Percentiles rank a stretch among this genome's conserved stretches.
Conservation (phyloP, 257 asterid genomes). For the Capsicum baccatum region DNA sequence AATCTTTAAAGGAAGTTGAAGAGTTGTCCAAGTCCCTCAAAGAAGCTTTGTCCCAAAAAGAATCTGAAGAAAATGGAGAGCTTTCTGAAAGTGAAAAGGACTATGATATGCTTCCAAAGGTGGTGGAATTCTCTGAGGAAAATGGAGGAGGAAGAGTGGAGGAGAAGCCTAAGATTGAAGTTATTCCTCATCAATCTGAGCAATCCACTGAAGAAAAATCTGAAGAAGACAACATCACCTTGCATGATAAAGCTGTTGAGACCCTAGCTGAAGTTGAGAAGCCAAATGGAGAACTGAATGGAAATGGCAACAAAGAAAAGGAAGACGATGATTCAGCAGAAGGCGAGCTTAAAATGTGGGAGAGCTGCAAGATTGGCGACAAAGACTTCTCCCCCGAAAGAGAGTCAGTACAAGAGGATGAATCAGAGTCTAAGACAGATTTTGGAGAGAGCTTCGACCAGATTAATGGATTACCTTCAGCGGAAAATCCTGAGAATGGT, state of each 20-base stretch:
- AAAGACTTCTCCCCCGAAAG: conserved; percentile 74
- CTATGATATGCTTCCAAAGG: conserved; percentile 86
- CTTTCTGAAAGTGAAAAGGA: conserved; percentile 86
- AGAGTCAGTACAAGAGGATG: conserved; percentile 77
- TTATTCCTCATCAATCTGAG: conserved; percentile 43
- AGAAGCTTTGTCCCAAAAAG: conserved; percentile 67
- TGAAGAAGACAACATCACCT: conserved; percentile 34
- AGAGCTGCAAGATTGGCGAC: conserved; percentile 87
- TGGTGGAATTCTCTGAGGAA: conserved; percentile 87
- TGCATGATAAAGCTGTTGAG: conserved; percentile 44
- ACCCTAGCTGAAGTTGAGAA: conserved; percentile 38
- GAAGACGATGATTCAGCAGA: conserved; percentile 54
- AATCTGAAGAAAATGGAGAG: conserved; percentile 65
- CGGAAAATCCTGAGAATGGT: conserved; percentile 59
- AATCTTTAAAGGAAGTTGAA: conserved; percentile 57
- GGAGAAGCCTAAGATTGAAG: conserved; percentile 54
- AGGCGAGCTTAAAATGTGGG: conserved; percentile 86
- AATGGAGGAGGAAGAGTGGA: conserved; percentile 64
- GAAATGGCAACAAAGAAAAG: conserved; percentile 39
- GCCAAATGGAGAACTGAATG: conserved; percentile 40
- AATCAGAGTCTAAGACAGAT: conserved; percentile 59
- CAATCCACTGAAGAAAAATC: conserved; percentile 36
- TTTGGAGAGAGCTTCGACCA: conserved; percentile 48
- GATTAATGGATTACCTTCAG: conserved; percentile 51
- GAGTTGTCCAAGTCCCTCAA: conserved; percentile 75